Evolutionary conservation across 2,329 filamentous ascomycete genomes (phyloP).

Genomic region (Penicillium hordei): DNA sequence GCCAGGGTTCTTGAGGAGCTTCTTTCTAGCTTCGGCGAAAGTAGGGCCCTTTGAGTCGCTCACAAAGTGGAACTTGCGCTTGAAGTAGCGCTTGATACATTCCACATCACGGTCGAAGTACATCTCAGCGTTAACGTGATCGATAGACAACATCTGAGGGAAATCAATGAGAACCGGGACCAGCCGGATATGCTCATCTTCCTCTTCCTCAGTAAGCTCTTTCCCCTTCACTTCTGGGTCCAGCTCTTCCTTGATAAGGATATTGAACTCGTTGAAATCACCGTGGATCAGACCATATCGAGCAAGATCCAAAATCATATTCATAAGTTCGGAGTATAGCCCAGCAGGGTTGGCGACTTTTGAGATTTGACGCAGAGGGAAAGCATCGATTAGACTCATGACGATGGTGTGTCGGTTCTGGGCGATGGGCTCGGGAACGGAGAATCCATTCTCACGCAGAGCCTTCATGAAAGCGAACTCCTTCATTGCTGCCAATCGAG

Average conservation of each 20-base stretch:
- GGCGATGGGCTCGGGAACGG: slow-evolving; percentile 81
- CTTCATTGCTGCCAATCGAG: slow-evolving; percentile 84
- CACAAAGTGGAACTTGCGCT: slow-evolving; percentile 82
- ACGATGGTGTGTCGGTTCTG: slow-evolving; percentile 95
- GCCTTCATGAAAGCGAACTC: slow-evolving; percentile 94
- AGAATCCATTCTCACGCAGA: slow-evolving; percentile 78
- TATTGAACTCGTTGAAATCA: slow-evolving; percentile 99
- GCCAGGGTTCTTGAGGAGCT: slow-evolving; percentile 59
- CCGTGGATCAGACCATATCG: slow-evolving; percentile 90
- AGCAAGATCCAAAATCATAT: slow-evolving; percentile 79
- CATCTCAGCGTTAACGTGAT: slow-evolving; percentile 90
- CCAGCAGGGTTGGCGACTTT: slow-evolving; percentile 76
- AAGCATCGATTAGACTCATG: slow-evolving; percentile 91
- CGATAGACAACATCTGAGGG: slow-evolving; percentile 95
- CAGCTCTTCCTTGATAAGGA: slow-evolving; percentile 77
- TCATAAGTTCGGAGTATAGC: slow-evolving; percentile 90
- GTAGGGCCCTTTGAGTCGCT: slow-evolving; percentile 79
- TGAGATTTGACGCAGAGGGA: slow-evolving; percentile 85
- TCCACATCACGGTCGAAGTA: slow-evolving; percentile 96
- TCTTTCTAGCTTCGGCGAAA: slow-evolving; percentile 79
- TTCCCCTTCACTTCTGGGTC: slow-evolving; percentile 38
- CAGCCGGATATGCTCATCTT: slow-evolving; percentile 52
- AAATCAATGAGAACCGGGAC: slow-evolving; percentile 93
- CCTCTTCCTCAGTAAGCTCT: slow-evolving; percentile 34
- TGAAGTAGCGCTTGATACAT: slow-evolving; percentile 93